A percentile compares a stretch with the other conserved stretches of the same genome.
Evolutionary conservation across 2,329 filamentous ascomycete species (phyloP).

Genomic region (Lasiodiplodia theobromae): DNA sequence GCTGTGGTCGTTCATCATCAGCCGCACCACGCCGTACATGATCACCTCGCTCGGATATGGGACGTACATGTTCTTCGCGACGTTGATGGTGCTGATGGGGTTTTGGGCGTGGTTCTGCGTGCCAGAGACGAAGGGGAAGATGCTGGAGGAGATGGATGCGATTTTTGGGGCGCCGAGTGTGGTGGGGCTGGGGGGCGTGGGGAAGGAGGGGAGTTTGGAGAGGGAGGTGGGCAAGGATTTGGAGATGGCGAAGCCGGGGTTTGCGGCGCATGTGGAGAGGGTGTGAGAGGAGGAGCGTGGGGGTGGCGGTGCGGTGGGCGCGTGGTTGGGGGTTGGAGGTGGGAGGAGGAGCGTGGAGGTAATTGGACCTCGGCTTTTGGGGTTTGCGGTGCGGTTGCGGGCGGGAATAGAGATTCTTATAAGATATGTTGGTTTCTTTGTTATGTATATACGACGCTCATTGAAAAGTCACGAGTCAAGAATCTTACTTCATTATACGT

Average conservation of each 20-base stretch:
- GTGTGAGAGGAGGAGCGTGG: neutral
- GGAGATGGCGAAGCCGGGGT: neutral
- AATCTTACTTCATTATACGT: too few species aligned
- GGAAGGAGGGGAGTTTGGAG: neutral
- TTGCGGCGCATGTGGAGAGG: conserved; percentile 9
- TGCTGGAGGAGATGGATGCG: conserved; percentile 66
- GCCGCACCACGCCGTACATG: conserved; percentile 59
- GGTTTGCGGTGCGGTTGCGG: too few species aligned
- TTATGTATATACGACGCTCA: too few species aligned
- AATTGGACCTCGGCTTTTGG: too few species aligned
- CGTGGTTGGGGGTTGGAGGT: too few species aligned
- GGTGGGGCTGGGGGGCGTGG: neutral
- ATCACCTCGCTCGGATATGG: conserved; percentile 55
- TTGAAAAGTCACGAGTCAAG: too few species aligned
- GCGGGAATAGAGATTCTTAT: too few species aligned
- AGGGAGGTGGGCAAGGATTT: neutral
- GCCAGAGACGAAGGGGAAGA: conserved; percentile 62
- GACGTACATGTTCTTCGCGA: conserved; percentile 61
- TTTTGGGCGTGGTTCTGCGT: conserved; percentile 64
- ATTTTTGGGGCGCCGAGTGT: conserved; percentile 61
- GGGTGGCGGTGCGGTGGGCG: too few species aligned
- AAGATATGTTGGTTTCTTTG: too few species aligned
- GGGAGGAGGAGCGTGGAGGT: too few species aligned
- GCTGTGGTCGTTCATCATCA: conserved; percentile 60
- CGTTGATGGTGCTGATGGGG: conserved; percentile 60